Percentiles rank a stretch among this genome's conserved stretches.
phyloP scores from a whole-genome alignment of 306 rosid genomes.

The Cucumis hystrix region DNA sequence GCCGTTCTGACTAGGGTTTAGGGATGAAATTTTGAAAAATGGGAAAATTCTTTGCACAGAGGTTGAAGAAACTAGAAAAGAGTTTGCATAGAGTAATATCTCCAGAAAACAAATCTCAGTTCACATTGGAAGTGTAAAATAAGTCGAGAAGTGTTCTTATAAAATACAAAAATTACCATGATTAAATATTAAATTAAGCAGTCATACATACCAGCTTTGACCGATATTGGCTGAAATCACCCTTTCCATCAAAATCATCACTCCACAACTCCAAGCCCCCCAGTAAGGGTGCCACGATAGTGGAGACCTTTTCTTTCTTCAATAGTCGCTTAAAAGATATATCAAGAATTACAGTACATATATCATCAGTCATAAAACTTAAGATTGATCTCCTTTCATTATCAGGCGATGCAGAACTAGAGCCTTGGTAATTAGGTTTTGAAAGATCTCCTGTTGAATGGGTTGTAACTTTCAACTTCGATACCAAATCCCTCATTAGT shows the following conservation, averaged over 20 bases:
- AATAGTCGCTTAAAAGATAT: constrained; percentile 74
- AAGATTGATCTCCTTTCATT: constrained; percentile 37
- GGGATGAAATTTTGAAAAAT: not conserved
- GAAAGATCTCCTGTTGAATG: constrained; percentile 41
- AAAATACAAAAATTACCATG: not conserved
- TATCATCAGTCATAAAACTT: constrained; percentile 52
- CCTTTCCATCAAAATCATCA: constrained; percentile 80
- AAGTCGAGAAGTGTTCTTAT: not conserved
- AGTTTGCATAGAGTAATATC: not conserved
- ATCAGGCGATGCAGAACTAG: constrained; percentile 39
- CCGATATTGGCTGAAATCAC: constrained; percentile 79
- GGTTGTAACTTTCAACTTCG: constrained; percentile 52
- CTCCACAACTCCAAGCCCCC: constrained; percentile 91
- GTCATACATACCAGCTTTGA: constrained; percentile 58
- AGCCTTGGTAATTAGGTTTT: constrained; percentile 20
- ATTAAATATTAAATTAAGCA: not conserved
- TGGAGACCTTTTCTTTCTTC: constrained; percentile 67
- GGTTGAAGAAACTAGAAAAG: not conserved
- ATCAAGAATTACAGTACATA: constrained; percentile 55
- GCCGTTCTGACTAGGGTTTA: too few relatives aligned
- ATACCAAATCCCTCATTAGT: constrained; percentile 67
- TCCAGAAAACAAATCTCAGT: not conserved
- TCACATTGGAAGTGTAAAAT: not conserved
- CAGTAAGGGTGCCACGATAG: constrained; percentile 34
- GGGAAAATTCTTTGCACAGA: not conserved